These are phyloP conservation scores for Neurospora sp. DNA, from an alignment of 495 filamentous ascomycete genomes.

Conservation along the genomic window DNA sequence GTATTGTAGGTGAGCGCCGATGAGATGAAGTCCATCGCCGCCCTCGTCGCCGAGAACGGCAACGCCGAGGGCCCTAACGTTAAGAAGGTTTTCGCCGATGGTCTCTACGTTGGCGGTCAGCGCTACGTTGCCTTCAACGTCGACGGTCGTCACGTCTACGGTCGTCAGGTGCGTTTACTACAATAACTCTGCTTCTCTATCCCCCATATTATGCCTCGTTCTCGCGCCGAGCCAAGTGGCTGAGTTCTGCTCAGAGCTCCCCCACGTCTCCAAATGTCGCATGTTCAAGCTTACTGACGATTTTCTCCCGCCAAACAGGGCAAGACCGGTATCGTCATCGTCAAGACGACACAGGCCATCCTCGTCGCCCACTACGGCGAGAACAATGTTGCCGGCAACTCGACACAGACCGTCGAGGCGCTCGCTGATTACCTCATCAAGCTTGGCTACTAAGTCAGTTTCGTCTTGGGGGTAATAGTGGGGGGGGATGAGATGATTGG, in stretches of 20 bases:
- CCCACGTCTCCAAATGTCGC: neutral
- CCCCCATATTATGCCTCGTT: neutral
- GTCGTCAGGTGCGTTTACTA: slow-evolving; percentile 57
- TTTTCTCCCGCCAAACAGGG: slow-evolving; percentile 42
- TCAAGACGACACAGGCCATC: slow-evolving; percentile 76
- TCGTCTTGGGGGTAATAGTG: neutral
- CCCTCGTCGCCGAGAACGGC: slow-evolving; percentile 29
- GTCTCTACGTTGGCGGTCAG: slow-evolving; percentile 61
- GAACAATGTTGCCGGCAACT: slow-evolving; percentile 50
- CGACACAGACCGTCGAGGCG: slow-evolving; percentile 53
- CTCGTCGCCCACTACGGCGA: slow-evolving; percentile 81
- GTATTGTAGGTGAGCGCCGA: slow-evolving; percentile 39
- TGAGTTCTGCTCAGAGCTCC: too few species aligned
- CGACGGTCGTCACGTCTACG: slow-evolving; percentile 72
- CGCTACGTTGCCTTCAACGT: slow-evolving; percentile 61
- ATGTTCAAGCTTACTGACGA: neutral
- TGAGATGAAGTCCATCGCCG: slow-evolving; percentile 48
- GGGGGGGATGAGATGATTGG: neutral
- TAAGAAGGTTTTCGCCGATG: slow-evolving; percentile 40
- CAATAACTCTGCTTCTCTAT: neutral
- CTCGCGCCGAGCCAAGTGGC: neutral
- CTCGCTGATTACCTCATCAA: slow-evolving; percentile 67
- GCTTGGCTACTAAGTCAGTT: slow-evolving; percentile 60
- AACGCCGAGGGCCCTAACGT: slow-evolving; percentile 31
- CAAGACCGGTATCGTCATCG: slow-evolving; percentile 66